These are phyloP conservation scores for Fraxinus velutina DNA, from an alignment of 305 asterid species.

Conservation along the genomic window DNA sequence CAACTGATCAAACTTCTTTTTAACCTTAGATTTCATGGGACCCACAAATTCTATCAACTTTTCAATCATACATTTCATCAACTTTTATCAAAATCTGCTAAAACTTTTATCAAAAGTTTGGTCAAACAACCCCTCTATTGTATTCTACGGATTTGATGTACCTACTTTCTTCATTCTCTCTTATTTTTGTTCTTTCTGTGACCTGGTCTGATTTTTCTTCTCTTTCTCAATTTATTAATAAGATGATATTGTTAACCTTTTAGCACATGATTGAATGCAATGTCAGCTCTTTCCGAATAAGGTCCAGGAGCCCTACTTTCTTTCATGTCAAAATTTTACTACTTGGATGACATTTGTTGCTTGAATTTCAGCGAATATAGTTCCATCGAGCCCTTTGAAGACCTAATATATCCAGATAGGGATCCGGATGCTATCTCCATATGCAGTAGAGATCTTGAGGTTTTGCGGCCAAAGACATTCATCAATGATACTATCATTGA, in stretches of 20 bases:
- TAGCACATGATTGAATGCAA: neutral
- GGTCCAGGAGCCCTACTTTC: neutral
- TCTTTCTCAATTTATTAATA: neutral
- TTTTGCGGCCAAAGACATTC: conserved; percentile 69
- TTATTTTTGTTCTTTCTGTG: neutral
- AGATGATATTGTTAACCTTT: neutral
- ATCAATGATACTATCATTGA: conserved; percentile 88
- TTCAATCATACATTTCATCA: neutral
- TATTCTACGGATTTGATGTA: neutral
- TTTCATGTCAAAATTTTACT: conserved; percentile 11
- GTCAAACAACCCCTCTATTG: neutral
- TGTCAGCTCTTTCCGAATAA: neutral
- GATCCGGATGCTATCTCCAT: conserved; percentile 84
- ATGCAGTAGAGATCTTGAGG: conserved; percentile 61
- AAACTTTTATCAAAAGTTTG: neutral
- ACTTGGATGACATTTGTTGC: conserved; percentile 11
- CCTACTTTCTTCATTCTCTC: neutral
- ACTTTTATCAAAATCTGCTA: neutral
- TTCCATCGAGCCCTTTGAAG: conserved; percentile 50
- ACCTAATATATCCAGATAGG: conserved; percentile 67
- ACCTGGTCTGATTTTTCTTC: conserved; percentile 5
- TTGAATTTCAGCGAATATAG: conserved; percentile 38
- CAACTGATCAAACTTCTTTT: neutral
- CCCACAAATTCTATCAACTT: neutral
- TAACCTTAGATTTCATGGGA: neutral